Conservation (phyloP, 768 basidiomycete genomes). For the Hericium rajendrae region DNA sequence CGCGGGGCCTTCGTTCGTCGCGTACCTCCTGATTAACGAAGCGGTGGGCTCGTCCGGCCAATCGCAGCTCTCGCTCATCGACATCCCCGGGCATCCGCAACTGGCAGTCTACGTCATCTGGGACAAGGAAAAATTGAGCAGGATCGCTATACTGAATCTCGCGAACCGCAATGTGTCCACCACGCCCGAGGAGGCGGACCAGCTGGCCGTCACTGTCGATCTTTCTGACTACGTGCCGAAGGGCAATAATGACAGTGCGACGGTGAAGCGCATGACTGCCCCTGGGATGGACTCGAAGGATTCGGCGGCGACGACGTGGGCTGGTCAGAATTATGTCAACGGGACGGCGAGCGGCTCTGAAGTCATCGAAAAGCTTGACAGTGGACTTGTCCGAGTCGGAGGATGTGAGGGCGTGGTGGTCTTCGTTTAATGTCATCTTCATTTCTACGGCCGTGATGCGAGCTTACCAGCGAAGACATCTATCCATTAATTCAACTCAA, state of each 20-base stretch:
- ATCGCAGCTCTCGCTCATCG: conserved; percentile 17
- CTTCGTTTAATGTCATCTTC: neutral
- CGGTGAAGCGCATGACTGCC: conserved; percentile 22
- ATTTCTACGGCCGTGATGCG: too few relatives aligned
- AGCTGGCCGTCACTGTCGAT: conserved; percentile 10
- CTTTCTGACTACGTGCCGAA: conserved; percentile 2
- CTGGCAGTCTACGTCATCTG: conserved; percentile 25
- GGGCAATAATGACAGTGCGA: neutral
- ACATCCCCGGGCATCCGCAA: conserved; percentile 8
- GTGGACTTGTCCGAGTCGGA: neutral
- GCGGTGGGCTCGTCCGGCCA: conserved; percentile 19
- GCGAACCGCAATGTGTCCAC: conserved; percentile 16
- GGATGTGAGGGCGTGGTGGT: neutral
- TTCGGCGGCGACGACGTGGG: conserved; percentile 19
- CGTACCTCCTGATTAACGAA: conserved; percentile 25
- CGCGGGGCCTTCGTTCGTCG: conserved; percentile 23
- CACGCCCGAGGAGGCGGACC: conserved; percentile 4
- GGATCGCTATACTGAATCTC: conserved; percentile 23
- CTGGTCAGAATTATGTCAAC: conserved; percentile 22
- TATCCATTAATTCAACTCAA: too few relatives aligned
- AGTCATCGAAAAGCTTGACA: conserved; percentile 10
- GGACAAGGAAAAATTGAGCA: conserved; percentile 12
- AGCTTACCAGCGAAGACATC: too few relatives aligned
- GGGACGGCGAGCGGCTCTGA: conserved; percentile 20
- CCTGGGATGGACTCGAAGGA: conserved; percentile 21